These are phyloP conservation scores for Nematocida displodere DNA, from an alignment of 371 early-diverging fungal species.

Conservation along the genomic window DNA sequence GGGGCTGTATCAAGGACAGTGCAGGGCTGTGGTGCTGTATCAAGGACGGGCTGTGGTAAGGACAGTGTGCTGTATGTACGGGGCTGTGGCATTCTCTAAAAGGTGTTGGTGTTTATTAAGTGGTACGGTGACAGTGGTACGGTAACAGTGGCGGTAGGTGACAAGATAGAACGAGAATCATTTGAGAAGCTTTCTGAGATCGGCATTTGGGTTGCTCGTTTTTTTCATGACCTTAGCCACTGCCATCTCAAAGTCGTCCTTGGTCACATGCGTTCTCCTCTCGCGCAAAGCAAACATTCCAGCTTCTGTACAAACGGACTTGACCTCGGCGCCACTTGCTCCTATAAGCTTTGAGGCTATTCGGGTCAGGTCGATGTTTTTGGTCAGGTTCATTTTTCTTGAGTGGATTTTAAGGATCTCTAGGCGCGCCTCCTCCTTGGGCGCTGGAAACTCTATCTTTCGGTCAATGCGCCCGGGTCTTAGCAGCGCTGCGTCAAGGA, in stretches of 20 bases:
- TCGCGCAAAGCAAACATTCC: constrained; percentile 99
- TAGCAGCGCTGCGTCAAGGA: constrained; percentile 87
- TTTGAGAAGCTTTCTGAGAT: constrained; percentile 63
- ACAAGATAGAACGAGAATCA: too few species aligned
- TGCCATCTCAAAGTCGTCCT: constrained; percentile 99
- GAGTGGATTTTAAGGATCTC: constrained; percentile 98
- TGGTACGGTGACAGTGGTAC: too few species aligned
- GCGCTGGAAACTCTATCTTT: constrained; percentile 98
- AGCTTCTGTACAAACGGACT: constrained; percentile 98
- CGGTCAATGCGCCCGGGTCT: constrained; percentile 96
- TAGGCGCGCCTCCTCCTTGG: constrained; percentile 85
- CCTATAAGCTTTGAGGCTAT: constrained; percentile 89
- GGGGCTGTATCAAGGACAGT: too few species aligned
- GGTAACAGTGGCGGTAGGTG: too few species aligned
- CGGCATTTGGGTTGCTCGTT: constrained; percentile 49
- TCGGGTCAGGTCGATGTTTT: constrained; percentile 87
- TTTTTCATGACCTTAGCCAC: constrained; percentile 82
- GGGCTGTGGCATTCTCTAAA: too few species aligned
- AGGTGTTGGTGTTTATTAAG: too few species aligned
- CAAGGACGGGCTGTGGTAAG: too few species aligned
- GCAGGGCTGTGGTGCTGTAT: too few species aligned
- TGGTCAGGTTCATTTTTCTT: constrained; percentile 94
- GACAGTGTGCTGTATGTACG: too few species aligned
- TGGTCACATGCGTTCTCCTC: constrained; percentile 93
- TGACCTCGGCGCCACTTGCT: constrained; percentile 93